These are phyloP conservation scores for Sporisorium graminicola DNA, from an alignment of 1,284 basidiomycete genomes.

Conservation along the genomic window DNA sequence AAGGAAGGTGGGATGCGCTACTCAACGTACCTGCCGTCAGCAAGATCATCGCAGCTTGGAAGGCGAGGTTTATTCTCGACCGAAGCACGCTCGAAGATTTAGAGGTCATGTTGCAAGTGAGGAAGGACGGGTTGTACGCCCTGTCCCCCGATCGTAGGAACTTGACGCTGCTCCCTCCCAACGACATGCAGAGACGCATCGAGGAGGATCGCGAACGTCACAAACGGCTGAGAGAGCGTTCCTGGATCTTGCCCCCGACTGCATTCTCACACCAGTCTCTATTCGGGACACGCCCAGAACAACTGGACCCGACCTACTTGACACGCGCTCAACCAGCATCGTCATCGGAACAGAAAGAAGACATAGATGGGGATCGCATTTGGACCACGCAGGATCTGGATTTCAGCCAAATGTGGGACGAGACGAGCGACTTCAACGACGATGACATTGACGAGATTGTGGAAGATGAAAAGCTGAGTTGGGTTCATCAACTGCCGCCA, in stretches of 20 bases:
- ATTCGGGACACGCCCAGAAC: conserved; percentile 36
- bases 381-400: conserved; percentile 46
- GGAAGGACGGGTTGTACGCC: conserved; percentile 23
- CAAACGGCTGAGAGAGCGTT: conserved; percentile 84
- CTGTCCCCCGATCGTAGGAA: conserved; percentile 26
- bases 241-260: conserved; percentile 86
- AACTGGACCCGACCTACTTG: conserved; percentile 35
- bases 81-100: conserved; percentile 11
- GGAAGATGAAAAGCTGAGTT: conserved; percentile 23
- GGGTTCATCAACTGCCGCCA: conserved; percentile 17
- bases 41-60: conserved; percentile 39
- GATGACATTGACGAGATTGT: conserved; percentile 35
- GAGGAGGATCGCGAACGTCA: conserved; percentile 95
- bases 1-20: conserved; percentile 35
- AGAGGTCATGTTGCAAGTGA: conserved; percentile 15
- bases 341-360: conserved; percentile 1
- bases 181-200: conserved; percentile 86
- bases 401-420: conserved; percentile 49
- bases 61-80: conserved; percentile 20
- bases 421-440: conserved; percentile 51
- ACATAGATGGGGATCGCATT: conserved; percentile 27
- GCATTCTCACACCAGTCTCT: conserved; percentile 45
- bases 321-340: conserved; percentile 8
- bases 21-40: conserved; percentile 35
- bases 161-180: conserved; percentile 72